Conservation (phyloP, 441 rosid species). For the Croton setiger region DNA sequence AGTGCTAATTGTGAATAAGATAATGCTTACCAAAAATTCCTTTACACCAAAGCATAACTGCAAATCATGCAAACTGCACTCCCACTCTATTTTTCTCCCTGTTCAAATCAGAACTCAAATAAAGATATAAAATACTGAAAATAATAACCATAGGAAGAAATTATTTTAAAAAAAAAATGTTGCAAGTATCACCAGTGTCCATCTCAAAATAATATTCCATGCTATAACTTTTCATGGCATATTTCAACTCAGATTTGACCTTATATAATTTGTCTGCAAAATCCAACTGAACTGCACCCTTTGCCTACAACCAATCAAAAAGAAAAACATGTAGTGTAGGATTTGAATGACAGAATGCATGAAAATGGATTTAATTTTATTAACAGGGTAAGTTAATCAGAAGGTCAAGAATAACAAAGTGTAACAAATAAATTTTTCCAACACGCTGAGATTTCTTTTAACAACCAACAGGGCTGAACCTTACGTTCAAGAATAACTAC, state of each 20-base stretch:
- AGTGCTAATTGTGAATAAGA: no score
- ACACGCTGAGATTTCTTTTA: neutral
- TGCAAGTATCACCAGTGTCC: constrained; percentile 42
- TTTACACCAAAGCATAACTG: constrained; percentile 96
- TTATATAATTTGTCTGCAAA: constrained; percentile 50
- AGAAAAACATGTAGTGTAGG: constrained; percentile 17
- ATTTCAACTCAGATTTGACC: constrained; percentile 72
- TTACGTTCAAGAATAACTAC: neutral
- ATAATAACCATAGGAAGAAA: constrained; percentile 5
- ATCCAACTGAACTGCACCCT: constrained; percentile 73
- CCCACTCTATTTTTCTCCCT: constrained; percentile 68
- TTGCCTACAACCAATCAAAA: constrained; percentile 53
- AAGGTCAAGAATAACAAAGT: neutral
- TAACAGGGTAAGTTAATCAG: neutral
- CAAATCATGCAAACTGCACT: constrained; percentile 69
- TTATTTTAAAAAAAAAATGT: constrained; percentile 15
- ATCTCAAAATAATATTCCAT: constrained; percentile 83
- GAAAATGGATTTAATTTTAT: neutral
- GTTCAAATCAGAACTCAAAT: constrained; percentile 35
- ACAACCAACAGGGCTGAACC: neutral
- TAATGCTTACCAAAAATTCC: constrained; percentile 76
- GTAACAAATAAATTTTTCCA: neutral
- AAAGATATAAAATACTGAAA: constrained; percentile 24
- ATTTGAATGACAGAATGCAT: neutral
- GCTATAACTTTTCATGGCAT: constrained; percentile 70